Evolutionary conservation across 108 stramenopile genomes (phyloP).

Genomic region (Cyclostephanos tholiformis): DNA sequence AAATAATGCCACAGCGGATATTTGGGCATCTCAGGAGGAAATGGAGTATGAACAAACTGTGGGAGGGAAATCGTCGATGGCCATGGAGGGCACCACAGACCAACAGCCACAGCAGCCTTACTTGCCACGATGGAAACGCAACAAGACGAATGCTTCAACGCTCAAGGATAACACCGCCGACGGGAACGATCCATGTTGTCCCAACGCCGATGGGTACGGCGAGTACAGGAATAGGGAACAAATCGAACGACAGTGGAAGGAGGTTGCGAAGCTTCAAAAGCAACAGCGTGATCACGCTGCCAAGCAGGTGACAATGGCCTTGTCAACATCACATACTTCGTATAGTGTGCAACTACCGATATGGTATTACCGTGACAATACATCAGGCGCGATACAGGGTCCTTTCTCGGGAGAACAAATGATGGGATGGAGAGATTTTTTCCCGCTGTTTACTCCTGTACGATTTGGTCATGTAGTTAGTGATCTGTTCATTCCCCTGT

Average conservation of each 20-base stretch:
- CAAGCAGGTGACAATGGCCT: slow-evolving; percentile 6
- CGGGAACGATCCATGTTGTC: slow-evolving; percentile 51
- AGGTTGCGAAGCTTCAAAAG: slow-evolving; percentile 21
- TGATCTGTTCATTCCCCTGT: slow-evolving; percentile 33
- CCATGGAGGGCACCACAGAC: slow-evolving; percentile 17
- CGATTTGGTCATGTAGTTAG: slow-evolving; percentile 23
- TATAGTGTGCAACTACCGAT: slow-evolving; percentile 39
- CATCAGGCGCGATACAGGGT: slow-evolving; percentile 68
- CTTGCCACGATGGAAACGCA: slow-evolving; percentile 41
- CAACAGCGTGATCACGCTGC: slow-evolving; percentile 31
- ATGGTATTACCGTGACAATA: slow-evolving; percentile 74
- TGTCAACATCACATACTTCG: background rate
- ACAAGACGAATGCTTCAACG: slow-evolving; percentile 49
- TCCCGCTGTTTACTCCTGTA: slow-evolving; percentile 43
- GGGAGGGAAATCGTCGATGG: slow-evolving; percentile 2
- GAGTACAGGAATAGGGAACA: slow-evolving; percentile 51
- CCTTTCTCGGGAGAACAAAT: slow-evolving; percentile 62
- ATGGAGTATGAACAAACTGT: slow-evolving; percentile 65
- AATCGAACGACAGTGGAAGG: slow-evolving; percentile 44
- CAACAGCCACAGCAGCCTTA: slow-evolving; percentile 37
- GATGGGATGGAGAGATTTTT: slow-evolving; percentile 70
- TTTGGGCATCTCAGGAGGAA: slow-evolving; percentile 89
- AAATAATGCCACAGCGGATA: slow-evolving; percentile 58
- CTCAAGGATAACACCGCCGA: slow-evolving; percentile 23
- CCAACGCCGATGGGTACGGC: slow-evolving; percentile 44